Percentiles rank a stretch among this genome's conserved stretches.
These are phyloP conservation scores for Globisporangium acanthophoron DNA, from an alignment of 352 stramenopile species.

Conservation along the genomic window DNA sequence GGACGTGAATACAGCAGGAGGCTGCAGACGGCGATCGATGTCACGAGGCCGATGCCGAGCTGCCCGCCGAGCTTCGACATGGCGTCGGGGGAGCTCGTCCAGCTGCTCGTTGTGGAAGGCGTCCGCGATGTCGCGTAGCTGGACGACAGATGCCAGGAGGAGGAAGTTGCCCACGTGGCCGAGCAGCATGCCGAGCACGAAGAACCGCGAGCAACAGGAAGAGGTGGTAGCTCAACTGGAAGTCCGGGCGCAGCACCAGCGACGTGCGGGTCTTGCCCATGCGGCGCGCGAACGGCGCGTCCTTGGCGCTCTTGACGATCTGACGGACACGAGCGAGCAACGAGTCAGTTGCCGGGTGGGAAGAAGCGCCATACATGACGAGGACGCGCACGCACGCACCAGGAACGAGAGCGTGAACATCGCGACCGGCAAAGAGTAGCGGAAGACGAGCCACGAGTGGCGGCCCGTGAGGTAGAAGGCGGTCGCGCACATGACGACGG, in stretches of 20 bases:
- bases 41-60: constrained; percentile 38
- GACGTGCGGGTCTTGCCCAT: constrained; percentile 41
- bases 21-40: constrained; percentile 52
- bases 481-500: constrained; percentile 51
- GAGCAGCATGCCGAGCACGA: constrained; percentile 38
- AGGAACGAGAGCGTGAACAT: constrained; percentile 50
- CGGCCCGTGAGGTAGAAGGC: constrained; percentile 42
- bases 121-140: constrained; percentile 64
- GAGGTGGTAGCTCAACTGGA: constrained; percentile 50
- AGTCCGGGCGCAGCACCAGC: constrained; percentile 49
- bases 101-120: constrained; percentile 66
- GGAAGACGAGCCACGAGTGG: constrained; percentile 28
- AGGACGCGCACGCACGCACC: constrained; percentile 10
- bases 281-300: constrained; percentile 63
- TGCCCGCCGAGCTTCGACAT: constrained; percentile 38
- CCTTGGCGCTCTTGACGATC: constrained; percentile 61
- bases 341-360: not conserved
- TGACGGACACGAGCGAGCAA: constrained; percentile 9
- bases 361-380: not conserved
- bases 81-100: constrained; percentile 46
- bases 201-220: constrained; percentile 60
- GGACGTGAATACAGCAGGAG: constrained; percentile 16
- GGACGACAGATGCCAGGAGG: constrained; percentile 46
- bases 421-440: constrained; percentile 62
- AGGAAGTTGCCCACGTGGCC: constrained; percentile 66